Evolutionary conservation across 2,329 filamentous ascomycete genomes (phyloP).

Genomic region (Zalaria obscura): DNA sequence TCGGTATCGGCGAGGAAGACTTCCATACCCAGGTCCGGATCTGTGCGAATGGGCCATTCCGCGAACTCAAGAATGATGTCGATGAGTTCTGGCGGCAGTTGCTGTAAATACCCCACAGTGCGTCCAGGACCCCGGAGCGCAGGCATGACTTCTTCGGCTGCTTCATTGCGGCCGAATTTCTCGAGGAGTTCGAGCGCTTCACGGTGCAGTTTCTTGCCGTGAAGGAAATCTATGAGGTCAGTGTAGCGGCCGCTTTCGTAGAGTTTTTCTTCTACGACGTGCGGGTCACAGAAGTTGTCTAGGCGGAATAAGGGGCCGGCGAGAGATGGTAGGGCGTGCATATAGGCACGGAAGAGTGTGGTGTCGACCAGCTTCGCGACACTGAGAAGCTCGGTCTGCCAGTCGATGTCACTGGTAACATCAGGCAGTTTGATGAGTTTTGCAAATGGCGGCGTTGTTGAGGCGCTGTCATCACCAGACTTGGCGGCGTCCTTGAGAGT

Average conservation of each 20-base stretch:
- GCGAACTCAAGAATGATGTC: conserved; percentile 86
- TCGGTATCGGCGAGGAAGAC: conserved; percentile 87
- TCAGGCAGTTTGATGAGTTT: conserved; percentile 23
- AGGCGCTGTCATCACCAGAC: conserved; percentile 9
- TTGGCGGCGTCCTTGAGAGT: conserved; percentile 29
- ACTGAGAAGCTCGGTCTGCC: conserved; percentile 56
- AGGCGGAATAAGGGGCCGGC: conserved; percentile 86
- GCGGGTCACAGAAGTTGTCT: conserved; percentile 91
- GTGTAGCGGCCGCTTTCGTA: conserved; percentile 80
- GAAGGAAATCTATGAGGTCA: conserved; percentile 93
- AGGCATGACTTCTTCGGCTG: conserved; percentile 29
- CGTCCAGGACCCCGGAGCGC: conserved; percentile 66
- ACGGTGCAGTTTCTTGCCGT: conserved; percentile 84
- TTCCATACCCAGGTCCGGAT: conserved; percentile 72
- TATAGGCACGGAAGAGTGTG: conserved; percentile 84
- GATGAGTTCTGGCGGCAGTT: conserved; percentile 71
- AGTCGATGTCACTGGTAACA: conserved; percentile 34
- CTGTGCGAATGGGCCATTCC: conserved; percentile 66
- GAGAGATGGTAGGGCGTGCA: conserved; percentile 76
- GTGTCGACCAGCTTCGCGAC: conserved; percentile 84
- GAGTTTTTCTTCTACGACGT: conserved; percentile 85
- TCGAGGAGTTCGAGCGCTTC: conserved; percentile 71
- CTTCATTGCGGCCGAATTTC: conserved; percentile 55
- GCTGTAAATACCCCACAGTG: conserved; percentile 83
- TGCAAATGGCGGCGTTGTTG: conserved; percentile 27